Evolutionary conservation across 495 filamentous ascomycete genomes (phyloP).

Genomic region (Hypoxylon rickii): DNA sequence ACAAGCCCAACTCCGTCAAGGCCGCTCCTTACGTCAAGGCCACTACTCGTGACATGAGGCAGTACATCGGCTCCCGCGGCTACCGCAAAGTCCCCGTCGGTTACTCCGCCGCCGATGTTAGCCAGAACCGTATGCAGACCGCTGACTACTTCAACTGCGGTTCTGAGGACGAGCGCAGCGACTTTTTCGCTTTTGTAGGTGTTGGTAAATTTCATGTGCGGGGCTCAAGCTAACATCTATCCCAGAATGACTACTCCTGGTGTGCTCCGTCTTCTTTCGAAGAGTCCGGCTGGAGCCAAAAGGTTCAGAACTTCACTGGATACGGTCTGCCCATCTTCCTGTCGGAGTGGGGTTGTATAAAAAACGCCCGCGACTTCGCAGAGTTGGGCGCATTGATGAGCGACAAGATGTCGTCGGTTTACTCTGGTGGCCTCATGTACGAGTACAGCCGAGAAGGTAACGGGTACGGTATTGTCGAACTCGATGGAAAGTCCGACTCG

Average conservation of each 20-base stretch:
- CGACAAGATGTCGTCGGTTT: constrained; percentile 83
- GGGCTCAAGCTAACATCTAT: constrained; percentile 16
- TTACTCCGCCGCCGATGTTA: constrained; percentile 88
- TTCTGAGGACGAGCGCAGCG: constrained; percentile 77
- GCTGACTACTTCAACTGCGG: constrained; percentile 96
- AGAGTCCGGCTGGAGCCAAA: constrained; percentile 83
- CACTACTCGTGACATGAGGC: constrained; percentile 86
- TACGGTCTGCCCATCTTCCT: constrained; percentile 95
- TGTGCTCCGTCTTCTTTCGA: constrained; percentile 77
- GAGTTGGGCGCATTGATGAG: constrained; percentile 83
- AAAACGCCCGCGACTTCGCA: constrained; percentile 76
- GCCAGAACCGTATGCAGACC: constrained; percentile 85
- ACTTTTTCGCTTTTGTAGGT: constrained; percentile 88
- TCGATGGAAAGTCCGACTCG: constrained; percentile 55
- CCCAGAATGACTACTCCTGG: constrained; percentile 93
- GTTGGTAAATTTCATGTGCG: neutral
- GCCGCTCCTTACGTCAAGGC: constrained; percentile 91
- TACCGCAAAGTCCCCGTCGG: constrained; percentile 86
- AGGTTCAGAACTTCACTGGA: constrained; percentile 87
- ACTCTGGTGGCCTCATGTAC: constrained; percentile 95
- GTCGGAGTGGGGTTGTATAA: constrained; percentile 90
- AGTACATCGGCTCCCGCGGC: constrained; percentile 75
- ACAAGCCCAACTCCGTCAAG: constrained; percentile 66
- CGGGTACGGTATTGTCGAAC: constrained; percentile 76
- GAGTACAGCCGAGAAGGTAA: constrained; percentile 85